phyloP scores from a whole-genome alignment of 176 grass and related monocot species.

The Typha latifolia region DNA sequence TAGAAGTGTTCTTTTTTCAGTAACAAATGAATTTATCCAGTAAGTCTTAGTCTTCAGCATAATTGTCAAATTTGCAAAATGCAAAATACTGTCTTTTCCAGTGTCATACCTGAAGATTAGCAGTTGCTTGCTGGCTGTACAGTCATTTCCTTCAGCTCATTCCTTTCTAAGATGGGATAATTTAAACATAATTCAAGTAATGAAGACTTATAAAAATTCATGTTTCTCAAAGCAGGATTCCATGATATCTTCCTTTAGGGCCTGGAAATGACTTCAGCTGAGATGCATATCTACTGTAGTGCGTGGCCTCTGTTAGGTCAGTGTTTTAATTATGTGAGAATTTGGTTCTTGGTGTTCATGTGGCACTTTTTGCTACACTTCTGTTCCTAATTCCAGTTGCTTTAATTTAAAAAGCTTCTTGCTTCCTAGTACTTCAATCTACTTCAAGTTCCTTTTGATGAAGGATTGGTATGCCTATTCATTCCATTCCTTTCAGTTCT shows the following conservation, averaged over 20 bases:
- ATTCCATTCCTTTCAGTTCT: conserved; percentile 3
- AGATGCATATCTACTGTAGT: conserved; percentile 49
- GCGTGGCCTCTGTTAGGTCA: conserved; percentile 55
- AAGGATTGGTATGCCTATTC: background rate
- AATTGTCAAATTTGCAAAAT: conserved; percentile 14
- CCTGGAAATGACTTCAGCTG: conserved; percentile 68
- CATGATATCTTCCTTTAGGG: conserved; percentile 68
- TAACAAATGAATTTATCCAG: background rate
- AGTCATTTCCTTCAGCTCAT: conserved; percentile 38
- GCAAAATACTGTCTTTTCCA: conserved; percentile 13
- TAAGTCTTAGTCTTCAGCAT: conserved; percentile 15
- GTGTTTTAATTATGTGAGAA: conserved; percentile 49
- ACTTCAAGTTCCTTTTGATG: conserved; percentile 11
- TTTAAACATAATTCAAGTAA: conserved; percentile 35
- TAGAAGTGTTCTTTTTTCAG: conserved; percentile 15
- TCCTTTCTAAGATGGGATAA: conserved; percentile 41
- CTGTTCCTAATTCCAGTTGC: conserved; percentile 4
- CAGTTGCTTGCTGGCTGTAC: conserved; percentile 30
- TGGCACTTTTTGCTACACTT: conserved; percentile 20
- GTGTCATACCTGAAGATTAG: conserved; percentile 21
- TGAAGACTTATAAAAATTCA: conserved; percentile 49
- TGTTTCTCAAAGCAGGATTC: conserved; percentile 73
- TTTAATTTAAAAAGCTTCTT: conserved; percentile 17
- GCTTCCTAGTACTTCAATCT: conserved; percentile 9
- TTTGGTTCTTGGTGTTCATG: conserved; percentile 32